These are phyloP conservation scores for Colletotrichum sp. DNA, from an alignment of 2,329 filamentous ascomycete genomes.

Conservation along the genomic window DNA sequence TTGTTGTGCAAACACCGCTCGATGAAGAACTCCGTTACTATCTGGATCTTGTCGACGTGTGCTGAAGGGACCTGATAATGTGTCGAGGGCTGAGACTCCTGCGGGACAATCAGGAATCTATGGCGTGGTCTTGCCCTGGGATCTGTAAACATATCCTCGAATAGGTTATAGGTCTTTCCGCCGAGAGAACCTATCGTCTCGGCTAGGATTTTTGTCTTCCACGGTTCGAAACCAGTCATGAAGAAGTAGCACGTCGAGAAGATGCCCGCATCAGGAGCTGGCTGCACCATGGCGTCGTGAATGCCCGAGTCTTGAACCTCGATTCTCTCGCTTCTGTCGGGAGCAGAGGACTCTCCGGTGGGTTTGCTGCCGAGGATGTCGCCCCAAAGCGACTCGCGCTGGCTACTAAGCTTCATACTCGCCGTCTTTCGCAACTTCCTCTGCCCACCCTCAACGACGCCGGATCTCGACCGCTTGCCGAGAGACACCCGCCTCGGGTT, in stretches of 20 bases:
- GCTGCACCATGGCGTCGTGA: conserved; percentile 29
- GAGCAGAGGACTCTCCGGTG: conserved; percentile 1
- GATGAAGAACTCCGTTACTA: conserved; percentile 91
- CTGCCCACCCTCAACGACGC: conserved; percentile 61
- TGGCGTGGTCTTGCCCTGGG: conserved; percentile 33
- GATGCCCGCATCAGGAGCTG: conserved; percentile 41
- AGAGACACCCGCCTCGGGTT: conserved; percentile 50
- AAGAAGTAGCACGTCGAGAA: conserved; percentile 64
- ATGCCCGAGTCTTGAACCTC: conserved; percentile 32
- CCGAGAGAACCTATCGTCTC: conserved; percentile 54
- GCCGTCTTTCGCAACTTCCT: conserved; percentile 88
- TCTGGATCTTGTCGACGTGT: conserved; percentile 44
- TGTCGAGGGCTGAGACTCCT: conserved; percentile 50
- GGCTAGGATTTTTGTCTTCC: conserved; percentile 53
- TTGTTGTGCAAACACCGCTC: conserved; percentile 86
- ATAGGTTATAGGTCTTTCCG: conserved; percentile 46
- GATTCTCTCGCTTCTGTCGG: conserved; percentile 3
- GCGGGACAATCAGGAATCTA: conserved; percentile 61
- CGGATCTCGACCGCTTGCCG: conserved; percentile 66
- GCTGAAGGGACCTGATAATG: conserved; percentile 42
- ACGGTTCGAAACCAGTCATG: conserved; percentile 62
- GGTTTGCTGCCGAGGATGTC: conserved; percentile 71
- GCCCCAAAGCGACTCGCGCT: conserved; percentile 87
- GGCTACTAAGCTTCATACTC: conserved; percentile 80
- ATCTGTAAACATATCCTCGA: conserved; percentile 43